Base-by-base conservation (phyloP, 352 stramenopile genomes). In the Peronospora farinosa region DNA sequence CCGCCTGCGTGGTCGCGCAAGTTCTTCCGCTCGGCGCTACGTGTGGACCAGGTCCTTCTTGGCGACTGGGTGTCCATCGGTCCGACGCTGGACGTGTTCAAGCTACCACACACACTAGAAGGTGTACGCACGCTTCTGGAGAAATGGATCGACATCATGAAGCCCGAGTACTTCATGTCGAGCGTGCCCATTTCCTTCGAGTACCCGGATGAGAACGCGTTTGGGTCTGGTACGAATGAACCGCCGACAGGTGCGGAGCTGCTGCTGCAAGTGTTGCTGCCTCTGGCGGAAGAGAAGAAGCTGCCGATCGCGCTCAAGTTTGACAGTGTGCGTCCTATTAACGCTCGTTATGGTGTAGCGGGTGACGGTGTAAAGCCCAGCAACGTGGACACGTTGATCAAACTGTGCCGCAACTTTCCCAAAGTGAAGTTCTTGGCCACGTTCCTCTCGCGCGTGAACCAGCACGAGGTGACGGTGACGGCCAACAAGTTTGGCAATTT, bases 401-500 rank as follows among this genome's bases (percentile, higher is more conserved):
- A 85, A 21, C 58, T 98, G n/a, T 96, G 83, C 56, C 71, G 67
- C 16, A 62, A 69, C 35, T 95, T 95, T 64, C 89, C 89, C 5
- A 84, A 86, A 28, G 85, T 98, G 9, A 95, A 95, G 53, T 97
- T 97, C 55, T 60, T 98, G 31, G 88, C 84, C n/a, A 97, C 93
- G 13, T 96, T 97, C 63, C 54, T 98, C 21, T 96, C 82, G 23
- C 74, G 83, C 30, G 80, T 91, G 47, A 97, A 97, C 67, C 89
- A 98, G 69, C 93, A 98, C 67, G 86, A 97, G 67, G 87, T 94
- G 37, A 91, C 77, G 51, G 90, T 98, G 32, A 69, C 96, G 17
- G 90, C 88, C 50, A 92, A 89, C 60, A 98, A 98, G 71, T 97
- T 97, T 65, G 65, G 69, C 23, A 97, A 97, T 63, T 54, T 97